Percentiles rank a stretch among this genome's conserved stretches.
Evolutionary conservation across 345 rosid genomes (phyloP).

Genomic region (Eucalyptus erythrocorys): DNA sequence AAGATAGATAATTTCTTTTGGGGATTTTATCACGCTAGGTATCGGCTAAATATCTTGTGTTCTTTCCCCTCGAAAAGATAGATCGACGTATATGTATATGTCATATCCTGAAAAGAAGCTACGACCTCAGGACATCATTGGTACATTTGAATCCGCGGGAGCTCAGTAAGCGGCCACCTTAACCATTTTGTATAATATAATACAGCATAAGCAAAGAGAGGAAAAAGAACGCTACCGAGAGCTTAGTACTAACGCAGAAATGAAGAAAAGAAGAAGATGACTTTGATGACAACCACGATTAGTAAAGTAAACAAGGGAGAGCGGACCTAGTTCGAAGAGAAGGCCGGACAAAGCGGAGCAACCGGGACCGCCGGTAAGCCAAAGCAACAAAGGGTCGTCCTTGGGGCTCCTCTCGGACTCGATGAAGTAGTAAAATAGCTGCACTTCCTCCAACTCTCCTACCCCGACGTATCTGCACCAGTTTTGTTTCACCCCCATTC

Average conservation of each 20-base stretch:
- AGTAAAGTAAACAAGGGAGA: too few relatives aligned
- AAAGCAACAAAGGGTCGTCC: conserved; percentile 11
- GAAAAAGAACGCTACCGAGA: background rate
- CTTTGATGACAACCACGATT: background rate
- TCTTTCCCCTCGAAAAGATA: too few relatives aligned
- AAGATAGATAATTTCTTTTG: too few relatives aligned
- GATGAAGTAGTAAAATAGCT: conserved; percentile 7
- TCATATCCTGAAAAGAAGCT: background rate
- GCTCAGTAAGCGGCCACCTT: background rate
- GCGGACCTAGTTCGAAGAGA: conserved; percentile 1
- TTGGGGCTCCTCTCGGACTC: conserved; percentile 8
- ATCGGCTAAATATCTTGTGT: too few relatives aligned
- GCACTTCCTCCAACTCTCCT: conserved; percentile 4
- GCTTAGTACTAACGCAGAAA: background rate
- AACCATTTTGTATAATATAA: background rate
- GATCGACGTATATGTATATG: background rate
- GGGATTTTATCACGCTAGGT: too few relatives aligned
- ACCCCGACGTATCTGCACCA: conserved; percentile 9
- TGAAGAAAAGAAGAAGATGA: background rate
- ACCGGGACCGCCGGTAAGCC: conserved; percentile 23
- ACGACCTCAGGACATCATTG: background rate
- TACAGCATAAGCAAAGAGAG: background rate
- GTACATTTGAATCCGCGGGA: background rate
- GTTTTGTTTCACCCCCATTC: background rate
- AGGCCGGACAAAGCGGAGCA: conserved; percentile 9